These are phyloP conservation scores for Amphirosellinia nigrospora DNA, from an alignment of 495 filamentous ascomycete species.

Conservation along the genomic window DNA sequence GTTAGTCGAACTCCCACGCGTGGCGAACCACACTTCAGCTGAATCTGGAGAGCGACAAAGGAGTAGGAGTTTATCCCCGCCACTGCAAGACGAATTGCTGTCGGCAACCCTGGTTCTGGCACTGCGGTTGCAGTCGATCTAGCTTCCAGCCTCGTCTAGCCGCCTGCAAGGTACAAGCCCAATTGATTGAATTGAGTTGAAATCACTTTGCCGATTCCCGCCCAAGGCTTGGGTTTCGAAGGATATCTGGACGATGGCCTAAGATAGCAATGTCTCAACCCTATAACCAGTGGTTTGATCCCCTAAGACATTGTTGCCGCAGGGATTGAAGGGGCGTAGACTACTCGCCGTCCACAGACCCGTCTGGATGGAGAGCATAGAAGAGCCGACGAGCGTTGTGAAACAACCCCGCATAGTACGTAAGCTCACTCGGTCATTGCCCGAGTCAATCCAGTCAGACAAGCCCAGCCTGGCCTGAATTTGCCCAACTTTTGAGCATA, in stretches of 20 bases:
- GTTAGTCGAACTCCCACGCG: not conserved
- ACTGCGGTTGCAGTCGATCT: slow-evolving; percentile 21
- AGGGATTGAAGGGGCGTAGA: not conserved
- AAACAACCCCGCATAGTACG: slow-evolving; percentile 22
- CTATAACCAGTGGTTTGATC: not conserved
- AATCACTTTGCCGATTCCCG: slow-evolving; percentile 5
- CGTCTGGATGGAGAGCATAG: not conserved
- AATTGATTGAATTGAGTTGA: not conserved
- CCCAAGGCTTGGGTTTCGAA: not conserved
- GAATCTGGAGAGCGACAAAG: slow-evolving; percentile 11
- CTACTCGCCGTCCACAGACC: slow-evolving; percentile 4
- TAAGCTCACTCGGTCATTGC: slow-evolving; percentile 14
- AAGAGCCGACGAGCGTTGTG: slow-evolving; percentile 5
- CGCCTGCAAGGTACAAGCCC: slow-evolving; percentile 17
- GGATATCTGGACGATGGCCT: not conserved
- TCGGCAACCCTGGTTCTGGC: slow-evolving; percentile 3
- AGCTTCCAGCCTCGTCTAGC: slow-evolving; percentile 8
- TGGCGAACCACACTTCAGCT: slow-evolving; percentile 25
- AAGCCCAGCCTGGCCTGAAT: slow-evolving; percentile 5
- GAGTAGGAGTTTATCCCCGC: slow-evolving; percentile 10
- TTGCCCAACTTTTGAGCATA: not conserved
- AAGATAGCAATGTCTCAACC: slow-evolving; percentile 22
- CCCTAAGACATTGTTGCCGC: slow-evolving; percentile 21
- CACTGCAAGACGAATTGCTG: slow-evolving; percentile 4
- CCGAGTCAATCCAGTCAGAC: slow-evolving; percentile 3